phyloP scores from a whole-genome alignment of 306 rosid species.

The Hippophae tibetana region DNA sequence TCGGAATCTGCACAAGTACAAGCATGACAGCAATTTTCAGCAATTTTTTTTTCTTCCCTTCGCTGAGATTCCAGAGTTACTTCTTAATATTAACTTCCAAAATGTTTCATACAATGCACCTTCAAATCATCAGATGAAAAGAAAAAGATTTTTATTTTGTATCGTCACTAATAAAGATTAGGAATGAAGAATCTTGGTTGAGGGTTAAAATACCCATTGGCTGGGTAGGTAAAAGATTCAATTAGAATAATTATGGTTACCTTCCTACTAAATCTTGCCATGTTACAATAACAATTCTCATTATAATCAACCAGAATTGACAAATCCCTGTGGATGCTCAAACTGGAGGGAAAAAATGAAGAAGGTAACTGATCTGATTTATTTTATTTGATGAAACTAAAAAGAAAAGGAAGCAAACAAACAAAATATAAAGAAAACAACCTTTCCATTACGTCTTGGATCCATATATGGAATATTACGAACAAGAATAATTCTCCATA shows the following conservation, averaged over 20 bases:
- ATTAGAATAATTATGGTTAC: no score
- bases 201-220: no score
- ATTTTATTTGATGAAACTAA: background rate
- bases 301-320: background rate
- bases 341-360: background rate
- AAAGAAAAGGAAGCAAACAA: conserved; percentile 4
- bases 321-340: background rate
- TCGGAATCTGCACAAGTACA: conserved; percentile 62
- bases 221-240: no score
- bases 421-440: conserved; percentile 20
- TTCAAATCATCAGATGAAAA: no score
- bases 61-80: no score
- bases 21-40: conserved; percentile 6
- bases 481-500: conserved; percentile 86
- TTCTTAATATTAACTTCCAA: no score
- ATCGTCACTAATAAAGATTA: no score
- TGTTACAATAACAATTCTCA: background rate
- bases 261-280: background rate
- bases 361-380: background rate
- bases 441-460: conserved; percentile 97
- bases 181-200: no score
- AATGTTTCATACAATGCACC: no score
- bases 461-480: conserved; percentile 73
- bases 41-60: no score
- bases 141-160: no score